Evolutionary conservation across 352 stramenopile genomes (phyloP).

Genomic region (Plasmopara halstedii): DNA sequence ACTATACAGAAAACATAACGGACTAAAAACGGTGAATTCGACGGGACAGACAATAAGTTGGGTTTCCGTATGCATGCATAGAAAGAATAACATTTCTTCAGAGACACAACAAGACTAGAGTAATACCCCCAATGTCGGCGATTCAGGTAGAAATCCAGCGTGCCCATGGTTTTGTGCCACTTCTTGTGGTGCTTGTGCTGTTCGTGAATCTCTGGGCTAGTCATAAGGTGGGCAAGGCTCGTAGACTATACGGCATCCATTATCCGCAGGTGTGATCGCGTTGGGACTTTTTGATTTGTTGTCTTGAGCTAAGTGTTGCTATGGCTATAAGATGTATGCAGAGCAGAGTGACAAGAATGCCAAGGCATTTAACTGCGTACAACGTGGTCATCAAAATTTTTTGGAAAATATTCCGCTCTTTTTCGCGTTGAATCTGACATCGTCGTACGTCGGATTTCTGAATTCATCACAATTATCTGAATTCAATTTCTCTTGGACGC

Average conservation of each 20-base stretch:
- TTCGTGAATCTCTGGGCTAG: constrained; percentile 8
- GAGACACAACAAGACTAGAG: too few species aligned
- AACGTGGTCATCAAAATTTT: constrained; percentile 89
- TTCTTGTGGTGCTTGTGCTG: constrained; percentile 6
- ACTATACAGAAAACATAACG: too few species aligned
- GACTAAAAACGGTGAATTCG: too few species aligned
- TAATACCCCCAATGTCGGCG: constrained; percentile 1
- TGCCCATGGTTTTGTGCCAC: constrained; percentile 8
- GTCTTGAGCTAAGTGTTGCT: not conserved
- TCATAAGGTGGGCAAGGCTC: constrained; percentile 1
- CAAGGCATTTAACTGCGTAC: constrained; percentile 87
- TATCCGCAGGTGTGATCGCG: constrained; percentile 4
- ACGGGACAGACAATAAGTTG: too few species aligned
- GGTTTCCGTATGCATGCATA: too few species aligned
- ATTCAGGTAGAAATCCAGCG: constrained; percentile 7
- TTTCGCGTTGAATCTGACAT: constrained; percentile 45
- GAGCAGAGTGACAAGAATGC: constrained; percentile 85
- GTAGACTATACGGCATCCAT: constrained; percentile 8
- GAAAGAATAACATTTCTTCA: too few species aligned
- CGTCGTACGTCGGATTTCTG: constrained; percentile 29
- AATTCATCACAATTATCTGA: not conserved
- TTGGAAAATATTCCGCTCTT: constrained; percentile 83
- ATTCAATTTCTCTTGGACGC: not conserved
- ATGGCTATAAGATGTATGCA: constrained; percentile 71
- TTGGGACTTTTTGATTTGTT: not conserved